Base-by-base conservation (phyloP, 2,329 filamentous ascomycete genomes). In the Albophoma yamanashiensis region DNA sequence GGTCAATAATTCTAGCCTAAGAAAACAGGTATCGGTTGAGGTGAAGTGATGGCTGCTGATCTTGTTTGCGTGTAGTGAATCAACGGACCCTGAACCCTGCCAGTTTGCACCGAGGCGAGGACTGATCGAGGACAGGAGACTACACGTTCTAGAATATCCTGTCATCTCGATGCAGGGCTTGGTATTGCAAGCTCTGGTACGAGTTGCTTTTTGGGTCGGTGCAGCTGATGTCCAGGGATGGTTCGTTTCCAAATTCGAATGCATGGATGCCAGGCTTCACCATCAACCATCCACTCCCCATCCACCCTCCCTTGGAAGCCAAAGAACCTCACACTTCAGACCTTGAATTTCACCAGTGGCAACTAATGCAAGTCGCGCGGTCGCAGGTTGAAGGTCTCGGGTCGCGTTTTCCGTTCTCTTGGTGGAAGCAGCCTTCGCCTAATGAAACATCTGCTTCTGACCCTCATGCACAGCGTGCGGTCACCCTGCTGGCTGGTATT, bases 21-120 rank as follows among this genome's bases (percentile, higher is more conserved):
- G 45, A 56, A 59, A 59, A 56, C 31, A 59, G 58, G 58, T 38
- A 27, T 55, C 58, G 20, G 56, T 31, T 12, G 55, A 45, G 27
- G 20, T 22, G n/a, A 47, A 34, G 6, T 3, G n/a, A 31, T 36
- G 58, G 39, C 25, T 55, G 47, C 45, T 9, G 39, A 27, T 50
- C 11, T 20, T 20, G 9, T 53, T n/a, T 53, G 50, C 20, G 12
- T 14, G 50, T 4, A 8, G 50, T 36, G 50, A 55, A 55, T 55
- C 50, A 36, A 11, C 50, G 31, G 14, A 7, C 5, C 6, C 31
- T 36, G 17, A 22, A 55, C 31, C n/a, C 31, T 38, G 20, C 31
- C 31, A 53, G 50, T 34, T 22, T 55, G 31, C 20, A 11, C 14
- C 20, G 31, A 2, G 11, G 14, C n/a, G 20, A 9, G 11, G 50